Base-by-base conservation (phyloP, 169 alveolate genomes). In the Plasmodium vinckei region DNA sequence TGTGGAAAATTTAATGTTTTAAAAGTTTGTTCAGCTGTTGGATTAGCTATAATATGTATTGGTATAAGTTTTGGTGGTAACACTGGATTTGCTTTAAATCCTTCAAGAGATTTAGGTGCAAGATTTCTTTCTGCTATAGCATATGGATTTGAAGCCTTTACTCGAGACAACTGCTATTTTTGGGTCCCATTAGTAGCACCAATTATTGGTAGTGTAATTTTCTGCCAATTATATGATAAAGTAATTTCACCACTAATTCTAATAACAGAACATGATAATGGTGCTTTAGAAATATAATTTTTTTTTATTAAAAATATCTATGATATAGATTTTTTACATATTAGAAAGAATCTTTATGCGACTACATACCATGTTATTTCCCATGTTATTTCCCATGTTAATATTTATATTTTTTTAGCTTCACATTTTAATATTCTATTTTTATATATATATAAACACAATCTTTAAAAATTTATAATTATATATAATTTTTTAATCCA, bases 71-170 rank as follows among this genome's bases (percentile, higher is more conserved):
- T 88, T 44, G 93, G 93, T 53, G 86, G 71, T 3, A 88, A 88
- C 54, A 88, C 89, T 17, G 93, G 93, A 49, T 88, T 77, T 72
- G 93, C 93, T 46, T 65, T 88, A 7, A 88, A 88, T 49, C 93
- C 93, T 0, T 79, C 93, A 49, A 73, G 93, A 88, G 93, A 88
- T 72, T 88, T 88, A 42, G 93, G 93, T 9, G 87, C 93, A 25
- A 88, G 93, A 75, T 10, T 88, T 51, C 56, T 88, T 42, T 77
- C 88, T 9, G 42, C 68, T 21, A 39, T 60, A 12, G 93, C 89
- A 49, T 67, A 84, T 56, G 93, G 93, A 69, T 5, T 59, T 9
- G 72, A 59, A 3, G 89, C 87, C 0, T 88, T 88, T 69, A 65
- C 90, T n/a, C 46, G 47, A 42, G 93, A 73, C 56, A 73, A 5